Evolutionary conservation across 2,329 filamentous ascomycete species (phyloP), one percentile per base, ranked within the genome.

Genomic region (Sclerotinia borealis): DNA sequence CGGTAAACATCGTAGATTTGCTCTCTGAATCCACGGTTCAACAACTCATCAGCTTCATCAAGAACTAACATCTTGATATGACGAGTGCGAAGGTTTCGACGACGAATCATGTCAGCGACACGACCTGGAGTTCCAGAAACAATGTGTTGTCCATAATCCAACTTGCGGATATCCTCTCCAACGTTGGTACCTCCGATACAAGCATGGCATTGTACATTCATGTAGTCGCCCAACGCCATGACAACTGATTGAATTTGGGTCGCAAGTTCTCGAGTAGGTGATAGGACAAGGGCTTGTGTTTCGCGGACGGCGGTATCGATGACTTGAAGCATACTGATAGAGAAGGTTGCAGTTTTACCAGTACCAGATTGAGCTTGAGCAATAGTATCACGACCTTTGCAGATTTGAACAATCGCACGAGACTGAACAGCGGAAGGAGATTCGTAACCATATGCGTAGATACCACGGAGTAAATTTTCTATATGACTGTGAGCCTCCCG

Each of bases 151-250:
- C 95, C 95, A 73, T 98, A 95, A 76, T 98, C 92, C 66, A 99
- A 90, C 80, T 96, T 96, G 76, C 91, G 89, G 71, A 99, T 99
- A 75, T 99, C 95, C 76, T 98, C 95, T 71, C 95, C 92, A 43
- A 99, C 93, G 74, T 96, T 98, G 70, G 95, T 99, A 65, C 95
- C 95, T 70, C 95, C 95, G 73, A 99, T 98, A 78, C 95, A 99
- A 65, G 95, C 93, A 74, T 99, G 95, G 79, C 95, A 99, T 79
- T 99, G 93, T 4, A 99, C 92, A 75, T 97, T 97, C 95, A 99
- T 98, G 82, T 97, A 99, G 78, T 99, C 95, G 69, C 95, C 95
- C n/a, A 99, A 85, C n/a, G 95, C 95, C 87, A 98, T 96, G 71
- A 99, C 90, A 65, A 99, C 95, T 41, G 92, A 96, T 79, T 99